Evolutionary conservation across 495 filamentous ascomycete species (phyloP).

Genomic region (Aspergillus steynii): DNA sequence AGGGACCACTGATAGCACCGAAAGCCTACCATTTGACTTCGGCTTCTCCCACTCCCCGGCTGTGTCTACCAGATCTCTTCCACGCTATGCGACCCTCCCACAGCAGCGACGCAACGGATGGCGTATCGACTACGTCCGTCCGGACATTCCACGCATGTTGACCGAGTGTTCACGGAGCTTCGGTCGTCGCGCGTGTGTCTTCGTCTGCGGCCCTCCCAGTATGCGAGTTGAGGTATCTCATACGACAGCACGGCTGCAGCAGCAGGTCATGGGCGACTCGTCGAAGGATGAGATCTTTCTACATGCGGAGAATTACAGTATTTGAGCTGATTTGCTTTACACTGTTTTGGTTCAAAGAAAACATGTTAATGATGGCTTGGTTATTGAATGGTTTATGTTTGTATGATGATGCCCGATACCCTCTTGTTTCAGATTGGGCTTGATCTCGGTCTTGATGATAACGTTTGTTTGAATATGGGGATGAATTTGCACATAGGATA

Average conservation of each 20-base stretch:
- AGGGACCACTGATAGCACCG: constrained; percentile 9
- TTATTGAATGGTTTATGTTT: neutral
- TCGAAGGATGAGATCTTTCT: constrained; percentile 87
- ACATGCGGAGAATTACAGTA: constrained; percentile 92
- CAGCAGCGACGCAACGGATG: constrained; percentile 74
- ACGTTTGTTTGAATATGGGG: constrained; percentile 2
- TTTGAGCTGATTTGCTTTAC: constrained; percentile 44
- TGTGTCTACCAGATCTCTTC: constrained; percentile 36
- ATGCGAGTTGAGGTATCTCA: constrained; percentile 87
- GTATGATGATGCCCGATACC: neutral
- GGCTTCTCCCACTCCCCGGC: constrained; percentile 24
- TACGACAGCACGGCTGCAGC: constrained; percentile 80
- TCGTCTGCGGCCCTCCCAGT: constrained; percentile 84
- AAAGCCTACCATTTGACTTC: constrained; percentile 33
- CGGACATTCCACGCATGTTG: constrained; percentile 81
- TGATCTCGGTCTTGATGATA: neutral
- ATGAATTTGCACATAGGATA: neutral
- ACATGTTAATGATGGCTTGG: constrained; percentile 8
- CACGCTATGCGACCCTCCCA: constrained; percentile 81
- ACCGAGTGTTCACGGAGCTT: constrained; percentile 76
- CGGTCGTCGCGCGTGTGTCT: constrained; percentile 84
- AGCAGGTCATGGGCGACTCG: constrained; percentile 73
- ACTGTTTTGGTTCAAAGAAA: neutral
- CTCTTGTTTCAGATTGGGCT: neutral
- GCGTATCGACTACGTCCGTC: constrained; percentile 91